Evolutionary conservation across 805 yeast species (phyloP), one percentile per base, ranked within the genome.

Genomic region (Nakazawaea sp.): DNA sequence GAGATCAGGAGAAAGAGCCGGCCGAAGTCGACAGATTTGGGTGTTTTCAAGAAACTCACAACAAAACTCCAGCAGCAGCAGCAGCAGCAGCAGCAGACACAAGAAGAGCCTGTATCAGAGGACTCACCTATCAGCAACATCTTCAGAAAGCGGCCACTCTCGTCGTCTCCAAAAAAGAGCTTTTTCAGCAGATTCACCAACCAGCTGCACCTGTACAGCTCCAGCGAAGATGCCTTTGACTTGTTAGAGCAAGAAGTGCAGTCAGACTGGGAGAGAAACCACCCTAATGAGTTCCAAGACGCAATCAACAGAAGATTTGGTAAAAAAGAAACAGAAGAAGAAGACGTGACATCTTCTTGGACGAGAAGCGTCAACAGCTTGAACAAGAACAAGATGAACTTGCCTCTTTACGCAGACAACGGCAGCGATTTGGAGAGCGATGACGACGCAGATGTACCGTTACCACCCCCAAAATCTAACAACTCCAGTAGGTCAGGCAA

Each of bases 201-300:
- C 18, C 32, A 32, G n/a, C 35, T n/a, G 20, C 27, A 18, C 7
- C 37, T 24, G 26, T 45, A 40, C 16, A 35, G 40, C 11, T 45
- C 38, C 39, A 46, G 4, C 27, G 32, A 12, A 32, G 47, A 13
- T 48, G 51, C 53, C 5, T 57, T 58, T 40, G 63, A 57, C 41
- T 58, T 55, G 29, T 36, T 58, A 7, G 61, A 57, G 30, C 49
- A 56, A 34, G 58, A 57, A 33, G 61, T 58, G 1, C 61, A 53
- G 24, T 50, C 55, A 3, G 58, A 55, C 31, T 50, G 52, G 49
- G 48, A 47, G 19, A 45, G 41, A 26, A 45, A 51, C 20, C 42
- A 39, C 34, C 41, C 41, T 4, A 30, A 25, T 18, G 38, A 38
- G 25, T 33, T 38, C 20, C 41, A 38, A 33, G 33, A 38, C 6